phyloP scores from a whole-genome alignment of 1,284 basidiomycete genomes.

The Trichosporon ovoides region DNA sequence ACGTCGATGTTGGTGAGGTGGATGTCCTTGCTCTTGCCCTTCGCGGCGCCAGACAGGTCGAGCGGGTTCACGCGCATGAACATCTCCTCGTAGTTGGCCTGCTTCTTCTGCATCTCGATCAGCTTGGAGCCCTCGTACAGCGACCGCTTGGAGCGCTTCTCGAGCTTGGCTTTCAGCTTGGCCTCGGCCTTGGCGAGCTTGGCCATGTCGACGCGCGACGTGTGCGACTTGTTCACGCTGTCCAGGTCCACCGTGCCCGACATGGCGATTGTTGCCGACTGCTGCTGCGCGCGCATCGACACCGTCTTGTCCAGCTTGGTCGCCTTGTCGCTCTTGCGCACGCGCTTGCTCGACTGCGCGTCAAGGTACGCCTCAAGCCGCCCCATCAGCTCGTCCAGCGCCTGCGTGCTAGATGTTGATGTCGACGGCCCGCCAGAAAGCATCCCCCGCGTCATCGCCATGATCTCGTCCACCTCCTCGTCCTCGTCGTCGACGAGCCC shows the following conservation, averaged over 20 bases:
- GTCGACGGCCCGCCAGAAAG: constrained; percentile 51
- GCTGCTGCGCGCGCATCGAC: constrained; percentile 77
- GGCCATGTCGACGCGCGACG: constrained; percentile 92
- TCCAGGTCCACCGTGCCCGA: constrained; percentile 86
- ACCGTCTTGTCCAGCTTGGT: constrained; percentile 86
- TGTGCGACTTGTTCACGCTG: constrained; percentile 88
- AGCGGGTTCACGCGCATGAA: constrained; percentile 99
- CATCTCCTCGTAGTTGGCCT: constrained; percentile 97
- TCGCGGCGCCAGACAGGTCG: constrained; percentile 68
- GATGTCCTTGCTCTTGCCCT: constrained; percentile 93
- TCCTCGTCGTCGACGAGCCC: constrained; percentile 90
- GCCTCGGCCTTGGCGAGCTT: constrained; percentile 98
- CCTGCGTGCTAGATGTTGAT: constrained; percentile 36
- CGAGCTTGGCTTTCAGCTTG: constrained; percentile 95
- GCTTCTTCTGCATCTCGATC: constrained; percentile 85
- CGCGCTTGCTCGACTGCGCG: constrained; percentile 59
- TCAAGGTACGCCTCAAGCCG: constrained; percentile 64
- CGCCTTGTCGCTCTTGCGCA: constrained; percentile 51
- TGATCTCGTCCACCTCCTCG: constrained; percentile 75
- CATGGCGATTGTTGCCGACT: constrained; percentile 78
- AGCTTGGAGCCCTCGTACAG: constrained; percentile 95
- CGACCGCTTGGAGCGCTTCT: constrained; percentile 82
- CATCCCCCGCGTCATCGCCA: constrained; percentile 70
- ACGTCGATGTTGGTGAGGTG: constrained; percentile 94
- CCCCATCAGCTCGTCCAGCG: constrained; percentile 46